These are phyloP conservation scores for Triadica sebifera DNA, from an alignment of 345 rosid species.

Conservation along the genomic window DNA sequence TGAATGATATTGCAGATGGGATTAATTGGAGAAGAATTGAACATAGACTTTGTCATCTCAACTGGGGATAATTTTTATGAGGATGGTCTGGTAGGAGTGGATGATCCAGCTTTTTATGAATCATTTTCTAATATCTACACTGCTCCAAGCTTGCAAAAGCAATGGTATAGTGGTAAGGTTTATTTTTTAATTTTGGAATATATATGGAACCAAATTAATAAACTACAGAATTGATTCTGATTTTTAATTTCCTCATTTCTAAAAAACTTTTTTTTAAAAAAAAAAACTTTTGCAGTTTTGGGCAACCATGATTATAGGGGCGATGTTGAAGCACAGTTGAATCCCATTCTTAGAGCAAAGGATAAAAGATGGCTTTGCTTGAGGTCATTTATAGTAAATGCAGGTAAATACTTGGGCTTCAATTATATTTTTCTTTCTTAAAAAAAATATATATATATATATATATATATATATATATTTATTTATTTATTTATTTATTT, in stretches of 20 bases:
- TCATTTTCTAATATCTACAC: slow-evolving; percentile 18
- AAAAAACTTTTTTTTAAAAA: no score
- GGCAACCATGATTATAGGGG: slow-evolving; percentile 32
- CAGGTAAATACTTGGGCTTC: background rate
- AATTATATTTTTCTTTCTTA: no score
- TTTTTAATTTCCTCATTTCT: no score
- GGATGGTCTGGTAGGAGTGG: slow-evolving; percentile 4
- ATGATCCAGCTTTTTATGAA: slow-evolving; percentile 15
- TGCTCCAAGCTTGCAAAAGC: slow-evolving; percentile 20
- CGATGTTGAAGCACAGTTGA: slow-evolving; percentile 15
- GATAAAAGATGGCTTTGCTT: slow-evolving; percentile 29
- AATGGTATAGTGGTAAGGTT: slow-evolving; percentile 18
- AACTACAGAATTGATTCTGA: background rate
- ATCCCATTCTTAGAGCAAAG: slow-evolving; percentile 2
- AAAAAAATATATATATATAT: no score
- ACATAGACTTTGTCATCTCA: slow-evolving; percentile 16
- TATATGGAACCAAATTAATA: no score
- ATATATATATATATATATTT: no score
- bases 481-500: no score
- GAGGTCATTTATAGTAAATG: slow-evolving; percentile 18
- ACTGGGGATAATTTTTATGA: slow-evolving; percentile 23
- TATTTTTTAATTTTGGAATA: no score
- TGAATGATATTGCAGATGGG: slow-evolving; percentile 15
- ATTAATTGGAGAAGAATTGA: slow-evolving; percentile 7
- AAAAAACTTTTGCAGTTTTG: slow-evolving; percentile 14